Evolutionary conservation across 2,329 filamentous ascomycete genomes (phyloP).

Genomic region (Alternaria ventricosa): DNA sequence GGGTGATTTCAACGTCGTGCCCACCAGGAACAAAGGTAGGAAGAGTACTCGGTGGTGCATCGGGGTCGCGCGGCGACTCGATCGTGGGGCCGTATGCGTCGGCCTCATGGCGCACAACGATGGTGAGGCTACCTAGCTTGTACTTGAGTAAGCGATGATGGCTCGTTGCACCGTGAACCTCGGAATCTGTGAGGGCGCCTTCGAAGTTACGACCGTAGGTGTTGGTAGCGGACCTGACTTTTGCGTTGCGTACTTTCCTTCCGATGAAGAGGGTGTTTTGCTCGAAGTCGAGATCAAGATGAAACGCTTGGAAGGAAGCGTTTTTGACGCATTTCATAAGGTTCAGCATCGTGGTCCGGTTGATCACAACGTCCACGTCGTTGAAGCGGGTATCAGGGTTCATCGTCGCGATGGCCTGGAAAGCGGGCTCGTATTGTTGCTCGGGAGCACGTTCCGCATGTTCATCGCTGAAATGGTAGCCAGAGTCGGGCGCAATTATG

Average conservation of each 20-base stretch:
- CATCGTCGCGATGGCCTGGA: constrained; percentile 15
- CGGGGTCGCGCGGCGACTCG: neutral
- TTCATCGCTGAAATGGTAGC: neutral
- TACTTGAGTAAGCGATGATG: neutral
- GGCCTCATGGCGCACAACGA: neutral
- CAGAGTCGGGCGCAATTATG: neutral
- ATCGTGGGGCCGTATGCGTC: neutral
- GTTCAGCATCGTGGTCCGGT: neutral
- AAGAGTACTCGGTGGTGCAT: neutral
- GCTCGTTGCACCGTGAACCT: neutral
- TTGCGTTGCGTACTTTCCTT: neutral
- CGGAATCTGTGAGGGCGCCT: neutral
- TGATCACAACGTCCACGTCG: constrained; percentile 5
- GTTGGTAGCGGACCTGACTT: neutral
- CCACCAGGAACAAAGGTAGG: neutral
- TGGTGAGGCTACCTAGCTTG: neutral
- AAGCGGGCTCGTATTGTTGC: constrained; percentile 11
- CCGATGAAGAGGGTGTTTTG: neutral
- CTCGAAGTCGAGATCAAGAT: neutral
- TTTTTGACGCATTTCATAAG: neutral
- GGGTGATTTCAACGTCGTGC: neutral
- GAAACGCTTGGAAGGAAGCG: neutral
- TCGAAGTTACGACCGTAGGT: neutral
- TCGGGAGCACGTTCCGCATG: neutral
- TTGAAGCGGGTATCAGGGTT: neutral